Percentiles rank a stretch among this genome's conserved stretches.
Evolutionary conservation across 2,329 filamentous ascomycete genomes (phyloP).

Genomic region (Aspergillus intermedius): DNA sequence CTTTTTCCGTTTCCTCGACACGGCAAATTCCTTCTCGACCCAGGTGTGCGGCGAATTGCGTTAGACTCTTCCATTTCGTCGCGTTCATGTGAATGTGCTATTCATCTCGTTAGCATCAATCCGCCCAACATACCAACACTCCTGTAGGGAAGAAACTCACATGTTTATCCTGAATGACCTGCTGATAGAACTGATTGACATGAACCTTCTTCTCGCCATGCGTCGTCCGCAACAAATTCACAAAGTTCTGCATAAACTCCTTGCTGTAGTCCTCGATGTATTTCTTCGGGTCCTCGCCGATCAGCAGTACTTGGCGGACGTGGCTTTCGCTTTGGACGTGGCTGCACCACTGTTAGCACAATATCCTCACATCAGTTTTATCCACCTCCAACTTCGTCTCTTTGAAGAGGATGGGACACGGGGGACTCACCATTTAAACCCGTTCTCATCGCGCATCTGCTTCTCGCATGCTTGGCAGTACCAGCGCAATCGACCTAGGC

Average conservation of each 20-base stretch:
- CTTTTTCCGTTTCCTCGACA: slow-evolving; percentile 86
- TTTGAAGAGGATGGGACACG: neutral
- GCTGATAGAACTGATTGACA: slow-evolving; percentile 90
- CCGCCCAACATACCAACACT: too few relatives aligned
- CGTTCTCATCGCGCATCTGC: slow-evolving; percentile 78
- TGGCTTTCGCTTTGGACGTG: slow-evolving; percentile 81
- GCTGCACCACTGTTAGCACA: slow-evolving; percentile 27
- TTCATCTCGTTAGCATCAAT: slow-evolving; percentile 1
- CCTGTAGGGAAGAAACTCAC: slow-evolving; percentile 9
- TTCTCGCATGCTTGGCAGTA: slow-evolving; percentile 80
- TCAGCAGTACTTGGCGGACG: slow-evolving; percentile 79
- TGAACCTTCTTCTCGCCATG: slow-evolving; percentile 88
- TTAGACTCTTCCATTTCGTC: slow-evolving; percentile 79
- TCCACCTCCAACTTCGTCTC: neutral
- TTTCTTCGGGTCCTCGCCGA: slow-evolving; percentile 81
- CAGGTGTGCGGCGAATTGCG: slow-evolving; percentile 82
- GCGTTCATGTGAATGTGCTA: slow-evolving; percentile 85
- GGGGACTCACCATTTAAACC: slow-evolving; percentile 59
- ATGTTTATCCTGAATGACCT: slow-evolving; percentile 80
- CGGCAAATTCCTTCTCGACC: slow-evolving; percentile 80
- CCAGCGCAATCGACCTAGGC: slow-evolving; percentile 74
- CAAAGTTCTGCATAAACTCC: slow-evolving; percentile 75
- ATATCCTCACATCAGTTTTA: neutral
- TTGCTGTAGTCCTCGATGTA: slow-evolving; percentile 74
- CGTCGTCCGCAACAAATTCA: slow-evolving; percentile 68